phyloP scores from a whole-genome alignment of 768 basidiomycete species.

The Filobasidium wieringae region DNA sequence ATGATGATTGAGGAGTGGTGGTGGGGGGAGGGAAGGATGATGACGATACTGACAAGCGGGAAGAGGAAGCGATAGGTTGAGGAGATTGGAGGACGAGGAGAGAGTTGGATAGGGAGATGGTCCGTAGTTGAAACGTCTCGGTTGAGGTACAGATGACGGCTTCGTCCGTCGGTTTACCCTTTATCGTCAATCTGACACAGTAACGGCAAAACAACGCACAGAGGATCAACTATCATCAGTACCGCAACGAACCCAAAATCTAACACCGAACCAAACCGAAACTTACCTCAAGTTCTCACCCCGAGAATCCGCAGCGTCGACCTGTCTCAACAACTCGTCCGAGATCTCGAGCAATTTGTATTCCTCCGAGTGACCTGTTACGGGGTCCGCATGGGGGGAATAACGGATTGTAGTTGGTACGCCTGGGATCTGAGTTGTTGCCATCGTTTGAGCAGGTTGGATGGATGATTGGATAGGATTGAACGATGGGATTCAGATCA shows the following conservation, averaged over 20 bases:
- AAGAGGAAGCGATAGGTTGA: conserved; percentile 10
- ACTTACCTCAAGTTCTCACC: conserved; percentile 21
- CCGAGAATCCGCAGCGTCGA: conserved; percentile 20
- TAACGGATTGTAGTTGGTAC: background rate
- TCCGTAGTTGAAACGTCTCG: conserved; percentile 70
- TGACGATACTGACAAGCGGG: no score
- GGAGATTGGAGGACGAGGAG: conserved; percentile 46
- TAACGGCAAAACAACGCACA: background rate
- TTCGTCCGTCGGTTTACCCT: conserved; percentile 68
- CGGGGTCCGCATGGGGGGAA: background rate
- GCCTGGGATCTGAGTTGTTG: no score
- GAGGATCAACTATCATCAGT: no score
- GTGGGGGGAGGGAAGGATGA: background rate
- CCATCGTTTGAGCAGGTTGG: no score
- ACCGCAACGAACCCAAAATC: no score
- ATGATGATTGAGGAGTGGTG: background rate
- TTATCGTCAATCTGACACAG: conserved; percentile 54
- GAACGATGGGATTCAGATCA: background rate
- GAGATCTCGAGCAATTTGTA: conserved; percentile 38
- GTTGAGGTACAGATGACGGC: conserved; percentile 77
- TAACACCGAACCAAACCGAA: no score
- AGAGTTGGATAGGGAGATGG: conserved; percentile 80
- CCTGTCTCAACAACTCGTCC: conserved; percentile 30
- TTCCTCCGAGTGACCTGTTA: conserved; percentile 14
- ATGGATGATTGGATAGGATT: no score